Evolutionary conservation across 208 protist species (phyloP), one percentile per base, ranked within the genome.

Genomic region (Tritrichomonas musculus): DNA sequence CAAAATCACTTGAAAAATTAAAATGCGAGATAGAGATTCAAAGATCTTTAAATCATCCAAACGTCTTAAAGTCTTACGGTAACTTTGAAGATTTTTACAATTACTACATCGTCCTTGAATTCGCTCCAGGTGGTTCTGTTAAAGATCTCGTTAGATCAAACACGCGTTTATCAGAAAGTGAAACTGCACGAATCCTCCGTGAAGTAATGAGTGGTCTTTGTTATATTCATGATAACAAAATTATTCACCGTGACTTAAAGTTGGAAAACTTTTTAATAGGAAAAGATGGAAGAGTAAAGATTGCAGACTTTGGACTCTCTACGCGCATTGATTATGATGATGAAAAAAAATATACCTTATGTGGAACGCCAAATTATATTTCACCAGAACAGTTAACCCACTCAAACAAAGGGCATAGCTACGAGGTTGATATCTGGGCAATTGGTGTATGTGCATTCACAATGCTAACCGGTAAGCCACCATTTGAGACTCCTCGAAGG

Each of bases 191-290:
- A 57, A 41, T 69, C 30, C 4, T 93, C 36, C 27, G 36, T 36
- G 82, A 92, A 9, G 47, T 92, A 33, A 39, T 92, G 22, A 22
- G 72, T 30, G 88, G 88, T 5, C 22, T 92, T 25, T 13, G 11
- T 8, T 92, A 92, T 92, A 14, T 92, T 9, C 88, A 92, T 50
- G 36, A 47, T 30, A 64, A 92, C 1, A 36, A 96, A 72, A 96
- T 99, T 41, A 99, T 99, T 93, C 98, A 99, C 93, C 96, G 98
- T 36, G 98, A 99, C 94, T 94, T 99, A 41, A 99, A 99, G 94
- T 96, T 98, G 17, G 97, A 97, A 60, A 99, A 99, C 95, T 96
- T 99, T 60, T 98, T 98, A 95, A 95, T 99, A 47, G 97, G 97
- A 94, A 94, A 75, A 57, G 93, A 95, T 93, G 93, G 95, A 69